Conservation (phyloP, 495 filamentous ascomycete genomes). For the Xylaria telfairii region DNA sequence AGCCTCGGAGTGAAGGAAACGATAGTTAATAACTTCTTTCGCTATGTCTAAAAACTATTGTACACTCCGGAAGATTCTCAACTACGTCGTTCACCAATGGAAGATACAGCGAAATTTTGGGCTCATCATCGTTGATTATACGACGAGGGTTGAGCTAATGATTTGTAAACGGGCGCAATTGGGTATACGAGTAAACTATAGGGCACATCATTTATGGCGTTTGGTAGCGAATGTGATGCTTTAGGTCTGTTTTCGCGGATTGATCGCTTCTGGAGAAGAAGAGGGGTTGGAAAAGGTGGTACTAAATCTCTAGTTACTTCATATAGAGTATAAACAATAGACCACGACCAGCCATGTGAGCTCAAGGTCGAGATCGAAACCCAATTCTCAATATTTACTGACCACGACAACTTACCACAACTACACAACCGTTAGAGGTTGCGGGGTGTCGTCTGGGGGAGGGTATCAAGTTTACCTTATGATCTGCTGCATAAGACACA, state of each 20-base stretch:
- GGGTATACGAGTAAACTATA: background rate
- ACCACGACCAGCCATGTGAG: background rate
- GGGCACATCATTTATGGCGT: constrained; percentile 2
- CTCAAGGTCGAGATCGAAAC: constrained; percentile 5
- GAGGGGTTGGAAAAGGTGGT: background rate
- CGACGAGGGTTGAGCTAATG: background rate
- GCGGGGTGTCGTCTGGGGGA: background rate
- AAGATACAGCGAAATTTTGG: background rate
- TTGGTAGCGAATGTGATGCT: background rate
- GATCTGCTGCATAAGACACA: background rate
- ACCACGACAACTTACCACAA: background rate
- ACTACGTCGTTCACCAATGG: too few species aligned
- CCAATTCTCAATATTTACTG: background rate
- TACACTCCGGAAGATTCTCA: background rate
- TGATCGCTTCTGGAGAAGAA: background rate
- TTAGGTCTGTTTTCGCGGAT: background rate
- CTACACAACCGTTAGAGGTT: background rate
- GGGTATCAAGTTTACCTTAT: background rate
- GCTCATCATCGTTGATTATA: background rate
- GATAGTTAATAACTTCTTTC: constrained; percentile 24
- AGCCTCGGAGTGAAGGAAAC: constrained; percentile 14
- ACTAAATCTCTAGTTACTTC: background rate
- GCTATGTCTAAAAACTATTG: background rate
- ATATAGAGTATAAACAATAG: constrained; percentile 7
- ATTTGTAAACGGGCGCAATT: background rate